These are phyloP conservation scores for Coemansia sp. DNA, from an alignment of 192 early-diverging fungal genomes.

Conservation along the genomic window DNA sequence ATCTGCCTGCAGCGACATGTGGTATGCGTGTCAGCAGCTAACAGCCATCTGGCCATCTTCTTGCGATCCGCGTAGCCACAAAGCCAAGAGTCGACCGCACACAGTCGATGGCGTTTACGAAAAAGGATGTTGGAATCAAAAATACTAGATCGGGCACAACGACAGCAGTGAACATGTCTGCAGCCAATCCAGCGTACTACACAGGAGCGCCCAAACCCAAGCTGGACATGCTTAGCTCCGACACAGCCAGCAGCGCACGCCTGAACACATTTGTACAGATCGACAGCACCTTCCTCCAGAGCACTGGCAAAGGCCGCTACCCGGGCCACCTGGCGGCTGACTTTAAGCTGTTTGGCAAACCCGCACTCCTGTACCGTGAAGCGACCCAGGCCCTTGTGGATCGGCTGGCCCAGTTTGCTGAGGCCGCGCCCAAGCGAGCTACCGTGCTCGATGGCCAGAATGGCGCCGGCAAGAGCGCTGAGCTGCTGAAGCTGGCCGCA, in stretches of 20 bases:
- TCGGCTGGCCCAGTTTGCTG: constrained; percentile 9
- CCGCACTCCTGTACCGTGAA: constrained; percentile 45
- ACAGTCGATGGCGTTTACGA: constrained; percentile 38
- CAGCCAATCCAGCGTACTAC: constrained; percentile 42
- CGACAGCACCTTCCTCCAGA: constrained; percentile 13
- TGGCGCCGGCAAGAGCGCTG: constrained; percentile 48
- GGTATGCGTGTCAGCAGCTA: too few species aligned
- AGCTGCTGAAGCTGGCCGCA: constrained; percentile 41
- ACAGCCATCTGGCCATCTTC: too few species aligned
- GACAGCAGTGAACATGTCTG: constrained; percentile 32
- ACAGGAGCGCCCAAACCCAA: neutral
- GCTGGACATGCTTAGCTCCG: constrained; percentile 9
- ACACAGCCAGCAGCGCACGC: constrained; percentile 15
- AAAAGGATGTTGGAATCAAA: constrained; percentile 16
- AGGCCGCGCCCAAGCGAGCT: constrained; percentile 16
- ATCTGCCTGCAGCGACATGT: too few species aligned
- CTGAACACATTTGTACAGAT: constrained; percentile 32
- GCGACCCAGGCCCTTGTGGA: constrained; percentile 28
- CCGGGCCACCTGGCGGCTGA: constrained; percentile 35
- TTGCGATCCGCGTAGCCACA: neutral
- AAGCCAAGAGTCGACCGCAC: constrained; percentile 28
- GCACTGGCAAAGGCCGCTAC: constrained; percentile 21
- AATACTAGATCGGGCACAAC: constrained; percentile 22
- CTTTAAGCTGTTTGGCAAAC: constrained; percentile 42
- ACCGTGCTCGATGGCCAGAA: constrained; percentile 32